phyloP scores from a whole-genome alignment of 1,139 yeast genomes.

The Scheffersomyces segobiensis region DNA sequence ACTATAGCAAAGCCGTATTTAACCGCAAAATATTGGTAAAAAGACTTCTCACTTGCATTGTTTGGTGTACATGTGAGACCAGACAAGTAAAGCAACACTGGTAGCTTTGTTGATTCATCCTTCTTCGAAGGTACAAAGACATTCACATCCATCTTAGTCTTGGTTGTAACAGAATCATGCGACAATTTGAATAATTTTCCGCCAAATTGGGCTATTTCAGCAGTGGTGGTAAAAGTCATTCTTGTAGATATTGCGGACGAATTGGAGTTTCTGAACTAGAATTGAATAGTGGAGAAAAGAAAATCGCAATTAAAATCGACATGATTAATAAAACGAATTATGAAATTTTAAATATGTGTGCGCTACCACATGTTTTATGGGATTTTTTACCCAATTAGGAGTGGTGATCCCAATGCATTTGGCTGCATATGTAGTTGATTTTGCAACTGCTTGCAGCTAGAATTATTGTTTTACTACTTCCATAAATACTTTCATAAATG shows the following conservation, averaged over 20 bases:
- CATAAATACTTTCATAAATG: no score
- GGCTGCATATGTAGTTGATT: neutral
- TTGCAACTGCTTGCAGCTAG: neutral
- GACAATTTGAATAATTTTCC: conserved; percentile 76
- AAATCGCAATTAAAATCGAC: neutral
- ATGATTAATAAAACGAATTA: neutral
- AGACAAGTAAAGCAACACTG: conserved; percentile 78
- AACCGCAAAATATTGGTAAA: conserved; percentile 78
- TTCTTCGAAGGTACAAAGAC: conserved; percentile 68
- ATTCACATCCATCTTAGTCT: conserved; percentile 79
- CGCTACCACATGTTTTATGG: neutral
- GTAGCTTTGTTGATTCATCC: conserved; percentile 39
- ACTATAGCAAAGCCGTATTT: conserved; percentile 83
- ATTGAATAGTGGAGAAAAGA: neutral
- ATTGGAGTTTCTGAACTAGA: neutral
- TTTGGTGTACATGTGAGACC: conserved; percentile 94
- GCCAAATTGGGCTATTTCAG: conserved; percentile 66
- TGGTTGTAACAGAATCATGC: conserved; percentile 68
- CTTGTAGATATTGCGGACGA: neutral
- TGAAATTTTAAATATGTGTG: neutral
- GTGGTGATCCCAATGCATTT: neutral
- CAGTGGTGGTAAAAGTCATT: conserved; percentile 55
- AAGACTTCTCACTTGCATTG: conserved; percentile 94
- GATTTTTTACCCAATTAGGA: neutral
- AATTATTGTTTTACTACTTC: neutral